A percentile compares a stretch with the other conserved stretches of the same genome.
Conservation (phyloP, 177 flowering plant species). For the Vitis hybrid region DNA sequence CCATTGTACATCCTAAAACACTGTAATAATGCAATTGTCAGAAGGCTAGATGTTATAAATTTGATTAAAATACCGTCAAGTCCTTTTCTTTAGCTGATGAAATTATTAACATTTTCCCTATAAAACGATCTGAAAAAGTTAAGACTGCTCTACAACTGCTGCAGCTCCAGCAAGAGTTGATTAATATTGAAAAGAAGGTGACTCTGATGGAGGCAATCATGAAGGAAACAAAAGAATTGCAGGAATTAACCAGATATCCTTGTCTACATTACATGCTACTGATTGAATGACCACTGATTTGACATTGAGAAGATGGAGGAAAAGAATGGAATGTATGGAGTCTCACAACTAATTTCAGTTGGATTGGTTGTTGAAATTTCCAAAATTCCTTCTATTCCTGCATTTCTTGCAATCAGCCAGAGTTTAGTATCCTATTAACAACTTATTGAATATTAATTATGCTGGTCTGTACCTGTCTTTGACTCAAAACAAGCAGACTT, state of each 20-base stretch:
- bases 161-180: constrained; percentile 53
- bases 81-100: not conserved
- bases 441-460: too few species aligned
- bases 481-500: constrained; percentile 61
- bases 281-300: not conserved
- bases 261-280: constrained; percentile 7
- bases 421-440: not conserved
- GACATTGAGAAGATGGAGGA: not conserved
- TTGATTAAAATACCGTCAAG: not conserved
- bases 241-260: constrained; percentile 70
- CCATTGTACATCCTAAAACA: not conserved
- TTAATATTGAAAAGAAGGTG: constrained; percentile 41
- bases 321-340: not conserved
- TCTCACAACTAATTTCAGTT: not conserved
- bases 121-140: not conserved
- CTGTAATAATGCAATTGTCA: not conserved
- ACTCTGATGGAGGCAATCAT: constrained; percentile 44
- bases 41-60: not conserved
- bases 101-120: not conserved
- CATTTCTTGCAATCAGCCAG: not conserved
- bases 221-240: constrained; percentile 51
- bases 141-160: constrained; percentile 7
- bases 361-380: not conserved
- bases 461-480: constrained; percentile 28
- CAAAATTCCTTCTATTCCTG: not conserved